Evolutionary conservation across 2,329 filamentous ascomycete species (phyloP), one percentile per base, ranked within the genome.

Genomic region (Cladosporium sp.): DNA sequence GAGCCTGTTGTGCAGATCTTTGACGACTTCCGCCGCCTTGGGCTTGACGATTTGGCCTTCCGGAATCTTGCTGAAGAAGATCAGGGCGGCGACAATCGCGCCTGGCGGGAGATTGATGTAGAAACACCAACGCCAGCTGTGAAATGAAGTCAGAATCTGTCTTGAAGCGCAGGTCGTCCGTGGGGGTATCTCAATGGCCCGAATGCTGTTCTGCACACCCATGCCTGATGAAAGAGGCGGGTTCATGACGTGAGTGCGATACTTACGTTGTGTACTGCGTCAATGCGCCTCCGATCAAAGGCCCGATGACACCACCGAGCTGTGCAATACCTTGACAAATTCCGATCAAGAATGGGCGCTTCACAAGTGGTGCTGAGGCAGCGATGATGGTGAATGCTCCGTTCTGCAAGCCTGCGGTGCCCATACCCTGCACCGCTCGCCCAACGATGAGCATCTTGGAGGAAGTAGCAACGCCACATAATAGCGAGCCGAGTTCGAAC

Each of bases 381-480:
- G 66, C 28, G 21, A 71, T 68, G 57, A 69, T 71, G 2, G 66
- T 67, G 18, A 68, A 64, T 4, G 68, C 65, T 26, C 69, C 69
- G 32, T 66, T 69, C 38, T 66, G 63, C 18, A 70, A 36, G 0
- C 83, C 86, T 0, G 85, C 80, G 0, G 78, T 79, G 1, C 86
- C 86, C 0, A 83, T 68, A 0, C 86, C 86, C 0, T 85, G 83
- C 2, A 88, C 74, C 3, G 83, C 82, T 6, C 86, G 81, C 1
- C 85, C 85, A 14, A 83, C 72, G 59, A 88, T 87, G 63, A 88
- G 81, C 78, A 85, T 84, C 0, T 76, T 68, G 0, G 84, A 86
- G 3, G 79, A 82, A 0, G 71, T 76, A 0, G 86, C 81, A 1
- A 61, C 80, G 69, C 65, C 86, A 68, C 85, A 87, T 15, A 88